These are phyloP conservation scores for Globisporangium paddicum DNA, from an alignment of 352 stramenopile genomes.

Conservation along the genomic window DNA sequence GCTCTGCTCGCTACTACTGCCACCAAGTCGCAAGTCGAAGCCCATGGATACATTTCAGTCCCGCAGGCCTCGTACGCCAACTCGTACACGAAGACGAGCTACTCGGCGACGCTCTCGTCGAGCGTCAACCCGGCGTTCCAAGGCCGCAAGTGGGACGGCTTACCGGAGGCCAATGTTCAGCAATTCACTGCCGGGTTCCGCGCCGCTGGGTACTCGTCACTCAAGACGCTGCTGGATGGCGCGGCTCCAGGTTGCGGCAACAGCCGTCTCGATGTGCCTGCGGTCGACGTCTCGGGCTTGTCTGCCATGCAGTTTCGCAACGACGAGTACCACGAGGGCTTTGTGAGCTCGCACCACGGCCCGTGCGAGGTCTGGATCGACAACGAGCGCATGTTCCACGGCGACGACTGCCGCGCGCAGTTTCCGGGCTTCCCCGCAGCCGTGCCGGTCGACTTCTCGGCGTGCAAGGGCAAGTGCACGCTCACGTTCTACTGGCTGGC, in stretches of 20 bases:
- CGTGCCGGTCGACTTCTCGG: conserved; percentile 24
- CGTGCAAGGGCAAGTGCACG: conserved; percentile 17
- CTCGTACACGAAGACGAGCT: conserved; percentile 26
- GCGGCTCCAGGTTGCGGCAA: conserved; percentile 23
- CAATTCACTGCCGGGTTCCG: conserved; percentile 23
- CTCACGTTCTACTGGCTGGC: conserved; percentile 24
- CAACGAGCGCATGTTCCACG: conserved; percentile 22
- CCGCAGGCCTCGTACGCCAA: conserved; percentile 23
- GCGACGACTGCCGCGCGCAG: conserved; percentile 28
- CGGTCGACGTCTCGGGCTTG: conserved; percentile 21
- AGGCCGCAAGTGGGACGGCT: conserved; percentile 30
- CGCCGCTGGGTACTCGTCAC: conserved; percentile 11
- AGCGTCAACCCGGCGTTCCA: conserved; percentile 21
- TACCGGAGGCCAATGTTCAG: conserved; percentile 22
- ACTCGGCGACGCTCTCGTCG: conserved; percentile 16
- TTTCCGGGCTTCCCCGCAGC: conserved; percentile 19
- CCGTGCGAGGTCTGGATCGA: conserved; percentile 42
- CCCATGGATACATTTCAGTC: conserved; percentile 30
- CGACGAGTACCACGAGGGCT: conserved; percentile 28
- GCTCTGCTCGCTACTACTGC: not conserved
- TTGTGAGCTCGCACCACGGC: conserved; percentile 30
- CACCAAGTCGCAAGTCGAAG: conserved; percentile 5
- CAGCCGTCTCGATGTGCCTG: conserved; percentile 24
- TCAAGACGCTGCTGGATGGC: conserved; percentile 20
- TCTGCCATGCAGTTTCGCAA: conserved; percentile 27